Evolutionary conservation across 2,329 filamentous ascomycete genomes (phyloP), one percentile per base, ranked within the genome.

Genomic region (Penicillium oxalicum): DNA sequence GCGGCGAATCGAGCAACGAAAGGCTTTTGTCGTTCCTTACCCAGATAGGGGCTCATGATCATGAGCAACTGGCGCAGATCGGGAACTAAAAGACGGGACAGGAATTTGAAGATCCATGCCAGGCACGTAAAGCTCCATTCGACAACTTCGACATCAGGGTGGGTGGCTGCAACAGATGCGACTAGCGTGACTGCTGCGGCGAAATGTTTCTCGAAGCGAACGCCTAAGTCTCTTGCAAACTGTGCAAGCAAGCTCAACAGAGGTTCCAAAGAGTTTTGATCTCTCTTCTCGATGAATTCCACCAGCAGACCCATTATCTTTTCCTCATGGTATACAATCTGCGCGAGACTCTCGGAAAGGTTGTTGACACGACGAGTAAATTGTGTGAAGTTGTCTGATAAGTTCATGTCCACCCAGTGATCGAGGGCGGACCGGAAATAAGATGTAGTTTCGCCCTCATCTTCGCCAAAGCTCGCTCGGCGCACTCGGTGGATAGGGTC

Each of bases 71-170:
- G 89, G 53, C 87, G 78, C 54, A 98, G 72, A 63, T 98, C 88
- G 4, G 89, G 86, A 0, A 93, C 87, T 24, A 98, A 72, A 0
- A 97, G 78, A 55, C 88, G 84, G 2, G 90, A 94, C 4, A 98
- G 80, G 64, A 97, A 97, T 66, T 98, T 98, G 80, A 98, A 96
- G 36, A 97, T 77, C 77, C 94, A 98, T 40, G 93, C 90, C 48
- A 98, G 76, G 59, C 88, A 91, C 9, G 86, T 89, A 71, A 98
- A 98, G 44, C 88, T 91, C 91, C 91, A 97, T 72, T 98, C 93
- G 44, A 97, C 88, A n/a, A 94, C 90, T 54, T 91, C 88, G 26
- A 88, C 84, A 62, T 88, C 86, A 48, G 87, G 78, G 45, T 88
- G 82, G 60, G 82, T 86, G 46, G 84, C 84, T 9, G 90, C 91